phyloP scores from a whole-genome alignment of 345 rosid genomes.

The Eucalyptus curtisii region DNA sequence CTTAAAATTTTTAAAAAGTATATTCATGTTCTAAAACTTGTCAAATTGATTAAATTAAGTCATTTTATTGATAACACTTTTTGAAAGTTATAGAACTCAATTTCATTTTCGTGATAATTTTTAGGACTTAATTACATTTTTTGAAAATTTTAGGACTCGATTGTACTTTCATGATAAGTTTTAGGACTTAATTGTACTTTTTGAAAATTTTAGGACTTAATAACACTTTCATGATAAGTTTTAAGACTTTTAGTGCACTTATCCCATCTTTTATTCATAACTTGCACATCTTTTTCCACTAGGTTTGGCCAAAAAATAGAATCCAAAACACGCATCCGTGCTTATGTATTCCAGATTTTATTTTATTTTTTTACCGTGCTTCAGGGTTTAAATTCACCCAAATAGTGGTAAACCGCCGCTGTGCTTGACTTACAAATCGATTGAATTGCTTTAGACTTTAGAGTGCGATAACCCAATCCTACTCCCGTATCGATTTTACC shows the following conservation, averaged over 20 bases:
- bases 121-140: rapidly evolving
- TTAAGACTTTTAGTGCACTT: too few relatives aligned
- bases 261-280: rapidly evolving
- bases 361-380: neutral
- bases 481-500: neutral
- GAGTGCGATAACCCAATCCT: neutral
- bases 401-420: neutral
- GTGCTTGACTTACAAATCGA: too few relatives aligned
- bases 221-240: too few relatives aligned
- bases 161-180: too few relatives aligned
- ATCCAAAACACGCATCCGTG: neutral
- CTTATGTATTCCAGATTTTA: neutral
- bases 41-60: too few relatives aligned
- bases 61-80: rapidly evolving
- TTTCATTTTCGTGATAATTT: too few relatives aligned
- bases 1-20: too few relatives aligned
- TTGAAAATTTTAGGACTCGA: rapidly evolving
- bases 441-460: neutral
- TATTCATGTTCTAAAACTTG: rapidly evolving
- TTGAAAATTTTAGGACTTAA: too few relatives aligned
- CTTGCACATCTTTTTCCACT: neutral
- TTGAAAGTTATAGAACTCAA: rapidly evolving
- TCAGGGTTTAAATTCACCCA: neutral
- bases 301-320: neutral
- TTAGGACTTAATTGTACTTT: too few relatives aligned